Evolutionary conservation across 179 eudicot species (phyloP), one percentile per base, ranked within the genome.

Genomic region (Camellia oleifera): DNA sequence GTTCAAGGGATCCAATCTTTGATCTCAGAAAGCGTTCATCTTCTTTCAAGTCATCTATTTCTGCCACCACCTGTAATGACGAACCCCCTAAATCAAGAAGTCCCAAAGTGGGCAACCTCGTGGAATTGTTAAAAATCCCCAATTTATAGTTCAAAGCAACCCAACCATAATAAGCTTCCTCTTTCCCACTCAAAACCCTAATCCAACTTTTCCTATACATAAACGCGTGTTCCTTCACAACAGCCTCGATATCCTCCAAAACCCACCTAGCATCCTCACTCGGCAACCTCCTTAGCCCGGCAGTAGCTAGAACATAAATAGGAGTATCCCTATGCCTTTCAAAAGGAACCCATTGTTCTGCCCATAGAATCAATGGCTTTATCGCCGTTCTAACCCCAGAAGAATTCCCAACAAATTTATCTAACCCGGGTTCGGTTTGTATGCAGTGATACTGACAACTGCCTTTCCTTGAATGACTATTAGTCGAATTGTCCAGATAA

Each of bases 1-100:
- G 93, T 32, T 89, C 86, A 20, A 84, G 40, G 1, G 71, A 76
- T 53, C 96, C 96, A 54, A 93, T 86, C 79, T 82, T 88, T 40
- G 93, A 87, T 74, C 77, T 80, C 73, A 94, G 69, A 62, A 74
- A 45, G 61, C 82, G 80, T 44, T 83, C 84, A 77, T 82, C 89
- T 60, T 78, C 83, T 75, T 67, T 73, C 6, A 13, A 11, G 15
- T 77, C 62, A 70, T 86, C 85, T n/a, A 81, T 82, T 82, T 90
- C 94, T 20, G 85, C 75, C 69, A 89, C 96, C 68, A 94, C 87
- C 77, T 94, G 97, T 88, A 94, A 82, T 3, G 98, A 94, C 6
- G 98, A 94, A 79, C 98, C 98, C 73, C 98, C 97, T 57, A 94
- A 77, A 90, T 94, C 98, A 64, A 93, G 93, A 79, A 91, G 92